A percentile compares a stretch with the other conserved stretches of the same genome.
Conservation (phyloP, 1,284 basidiomycete genomes). For the Pholiota adiposa region DNA sequence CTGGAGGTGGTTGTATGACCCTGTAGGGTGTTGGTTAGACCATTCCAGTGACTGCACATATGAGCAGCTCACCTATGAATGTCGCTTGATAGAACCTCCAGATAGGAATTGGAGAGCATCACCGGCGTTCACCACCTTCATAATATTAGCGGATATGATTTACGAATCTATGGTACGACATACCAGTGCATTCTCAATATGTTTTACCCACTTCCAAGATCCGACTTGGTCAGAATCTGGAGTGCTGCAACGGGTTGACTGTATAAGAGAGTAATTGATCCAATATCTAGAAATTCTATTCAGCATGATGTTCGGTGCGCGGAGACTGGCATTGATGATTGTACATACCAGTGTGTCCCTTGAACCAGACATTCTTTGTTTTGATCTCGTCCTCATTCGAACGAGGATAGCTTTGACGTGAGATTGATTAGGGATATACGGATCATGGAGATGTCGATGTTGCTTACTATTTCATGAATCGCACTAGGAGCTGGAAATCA, state of each 20-base stretch:
- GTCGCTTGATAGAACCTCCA: constrained; percentile 48
- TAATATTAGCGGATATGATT: neutral
- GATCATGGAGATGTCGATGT: too few relatives aligned
- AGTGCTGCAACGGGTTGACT: constrained; percentile 64
- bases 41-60: neutral
- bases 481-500: constrained; percentile 35
- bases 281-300: constrained; percentile 64
- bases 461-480: constrained; percentile 67
- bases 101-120: constrained; percentile 63
- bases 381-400: too few relatives aligned
- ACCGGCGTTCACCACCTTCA: constrained; percentile 38
- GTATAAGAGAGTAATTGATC: constrained; percentile 58
- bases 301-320: neutral
- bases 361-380: too few relatives aligned
- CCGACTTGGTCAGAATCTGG: constrained; percentile 56
- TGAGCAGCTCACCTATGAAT: constrained; percentile 38
- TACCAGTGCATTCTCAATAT: constrained; percentile 64
- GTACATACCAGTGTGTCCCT: too few relatives aligned
- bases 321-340: neutral
- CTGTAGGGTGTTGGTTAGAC: constrained; percentile 16
- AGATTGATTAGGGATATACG: too few relatives aligned
- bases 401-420: too few relatives aligned
- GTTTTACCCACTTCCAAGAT: constrained; percentile 61
- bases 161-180: neutral
- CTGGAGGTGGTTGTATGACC: constrained; percentile 38